phyloP scores from a whole-genome alignment of 2,329 filamentous ascomycete genomes.

The Aspergillus neoniger region DNA sequence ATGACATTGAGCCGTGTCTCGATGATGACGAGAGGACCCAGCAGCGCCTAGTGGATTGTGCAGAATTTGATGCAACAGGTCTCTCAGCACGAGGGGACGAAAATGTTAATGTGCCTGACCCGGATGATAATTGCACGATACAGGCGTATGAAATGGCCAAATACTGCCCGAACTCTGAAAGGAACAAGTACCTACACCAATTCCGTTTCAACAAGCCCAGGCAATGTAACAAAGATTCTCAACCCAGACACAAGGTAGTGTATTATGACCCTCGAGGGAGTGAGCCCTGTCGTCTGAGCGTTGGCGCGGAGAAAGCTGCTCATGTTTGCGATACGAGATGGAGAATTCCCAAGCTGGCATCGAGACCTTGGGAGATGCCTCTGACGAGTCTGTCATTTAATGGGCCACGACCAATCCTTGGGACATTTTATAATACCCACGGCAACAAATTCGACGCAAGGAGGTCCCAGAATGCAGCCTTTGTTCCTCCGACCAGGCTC shows the following conservation, averaged over 20 bases:
- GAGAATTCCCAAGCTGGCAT: not conserved
- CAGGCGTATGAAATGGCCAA: not conserved
- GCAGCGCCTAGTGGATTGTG: not conserved
- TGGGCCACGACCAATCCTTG: not conserved
- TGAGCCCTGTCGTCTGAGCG: slow-evolving; percentile 23
- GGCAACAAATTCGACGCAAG: not conserved
- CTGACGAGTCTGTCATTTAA: not conserved
- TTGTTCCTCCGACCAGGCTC: not conserved
- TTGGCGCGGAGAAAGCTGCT: slow-evolving; percentile 26
- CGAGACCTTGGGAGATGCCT: not conserved
- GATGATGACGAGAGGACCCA: not conserved
- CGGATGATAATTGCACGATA: too few species aligned
- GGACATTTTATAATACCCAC: not conserved
- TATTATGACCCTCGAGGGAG: not conserved
- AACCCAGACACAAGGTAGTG: not conserved
- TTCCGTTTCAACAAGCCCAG: not conserved
- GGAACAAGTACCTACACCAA: not conserved
- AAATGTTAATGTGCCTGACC: not conserved
- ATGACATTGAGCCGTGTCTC: not conserved
- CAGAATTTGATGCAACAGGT: not conserved
- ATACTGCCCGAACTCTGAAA: not conserved
- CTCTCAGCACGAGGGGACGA: not conserved
- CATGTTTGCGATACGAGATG: slow-evolving; percentile 14
- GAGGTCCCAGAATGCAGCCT: not conserved
- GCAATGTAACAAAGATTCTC: not conserved